Evolutionary conservation across 331 rosid genomes (phyloP), one percentile per base, ranked within the genome.

Genomic region (Malus hybrid): DNA sequence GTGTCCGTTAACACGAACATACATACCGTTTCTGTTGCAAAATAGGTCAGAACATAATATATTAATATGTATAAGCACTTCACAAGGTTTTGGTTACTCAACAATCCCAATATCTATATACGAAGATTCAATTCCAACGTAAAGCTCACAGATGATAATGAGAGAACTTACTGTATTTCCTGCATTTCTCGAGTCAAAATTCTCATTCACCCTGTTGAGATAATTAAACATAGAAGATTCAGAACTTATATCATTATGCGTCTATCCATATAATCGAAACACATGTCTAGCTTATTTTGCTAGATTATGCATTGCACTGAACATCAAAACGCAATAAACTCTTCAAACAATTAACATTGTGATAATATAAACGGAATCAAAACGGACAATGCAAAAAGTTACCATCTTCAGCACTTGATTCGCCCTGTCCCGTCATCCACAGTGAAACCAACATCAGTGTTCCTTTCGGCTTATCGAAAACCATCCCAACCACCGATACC

Each of bases 321-420:
- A 6, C 76, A 60, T 0, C 10, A 3, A 22, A 57, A 15, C 0
- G 20, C 24, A 34, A 8, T 7, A 39, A 60, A 39, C 56, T 14
- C 24, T 9, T 60, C 28, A 42, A 2, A 1, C 26, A 11, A 7
- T 19, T 1, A 7, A 29, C 6, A 66, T 1, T 36, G 32, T 10
- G 15, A 24, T 14, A 11, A 3, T 52, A 57, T 62, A 60, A 44
- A 18, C 34, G 5, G 64, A 6, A 32, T 73, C 12, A 3, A 60
- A 10, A 30, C 1, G 52, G 15, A 58, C 71, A 20, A 5, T 24
- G 36, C 56, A 10, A 61, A 29, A 8, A 1, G 42, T 10, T 90
- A 94, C 97, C 99, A 94, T 94, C 99, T 94, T 81, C 87, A 84
- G 57, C 97, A 90, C 53, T 77, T 85, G 55, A 94, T 87, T 44